Evolutionary conservation across 2,329 filamentous ascomycete genomes (phyloP), one percentile per base, ranked within the genome.

Genomic region (Colletotrichum sublineola): DNA sequence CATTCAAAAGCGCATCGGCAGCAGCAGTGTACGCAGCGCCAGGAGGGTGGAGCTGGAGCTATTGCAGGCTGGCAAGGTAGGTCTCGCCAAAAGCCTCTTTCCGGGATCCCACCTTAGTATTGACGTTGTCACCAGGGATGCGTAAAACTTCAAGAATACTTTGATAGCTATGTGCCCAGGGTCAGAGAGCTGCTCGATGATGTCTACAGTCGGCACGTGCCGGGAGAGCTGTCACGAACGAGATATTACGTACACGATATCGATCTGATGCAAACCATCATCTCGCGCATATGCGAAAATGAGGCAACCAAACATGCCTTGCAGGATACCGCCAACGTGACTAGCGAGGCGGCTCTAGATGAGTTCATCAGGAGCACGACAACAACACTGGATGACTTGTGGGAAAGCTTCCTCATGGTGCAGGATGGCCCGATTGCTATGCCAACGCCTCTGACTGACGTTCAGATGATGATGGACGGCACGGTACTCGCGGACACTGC

Each of bases 11-110:
- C 81, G 79, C 18, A 77, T 85, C 62, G 77, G 76, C 40, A 77
- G 75, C n/a, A 82, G 82, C 11, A 77, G 76, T 53, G 79, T 86
- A 29, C 77, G 74, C 18, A 86, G 83, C 20, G 79, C 84, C 24
- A 83, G 88, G 18, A 83, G 82, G 57, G 78, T 88, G 1, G 88
- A 90, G 77, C 77, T 90, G 24, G 86, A 88, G 69, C 76, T 89
- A 5, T 81, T 89, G 63, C 82, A 85, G 66, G 82, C 82, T 15
- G 87, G 87, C 75, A 88, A 85, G 82, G 87, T 88, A 76, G 76
- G 36, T 58, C 12, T 40, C 31, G 24, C 9, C 3, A 81, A 70
- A 29, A 38, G 29, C 5, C n/a, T 8, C 18, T 24, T 18, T n/a
- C 31, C 44, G 24, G 24, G 24, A 24, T 46, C 20, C 44, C 4